phyloP scores from a whole-genome alignment of 768 basidiomycete species.

The Mycena galericulata region DNA sequence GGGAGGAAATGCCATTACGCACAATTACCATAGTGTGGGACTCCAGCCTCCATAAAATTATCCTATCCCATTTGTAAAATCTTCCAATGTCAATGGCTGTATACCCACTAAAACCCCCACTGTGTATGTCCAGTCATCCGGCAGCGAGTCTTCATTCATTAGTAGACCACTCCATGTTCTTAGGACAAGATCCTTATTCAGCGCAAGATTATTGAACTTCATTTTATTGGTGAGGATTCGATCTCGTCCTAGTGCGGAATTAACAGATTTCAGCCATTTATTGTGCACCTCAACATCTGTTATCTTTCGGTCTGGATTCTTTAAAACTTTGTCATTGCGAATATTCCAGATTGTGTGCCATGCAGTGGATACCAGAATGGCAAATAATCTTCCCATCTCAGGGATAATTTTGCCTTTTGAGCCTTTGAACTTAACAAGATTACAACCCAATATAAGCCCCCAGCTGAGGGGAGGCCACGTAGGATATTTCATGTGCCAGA shows the following conservation, averaged over 20 bases:
- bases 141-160: neutral
- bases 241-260: too few species aligned
- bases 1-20: neutral
- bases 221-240: too few species aligned
- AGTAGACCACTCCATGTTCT: neutral
- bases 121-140: neutral
- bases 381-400: neutral
- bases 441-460: neutral
- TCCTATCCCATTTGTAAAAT: too few species aligned
- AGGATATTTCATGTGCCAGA: constrained; percentile 7
- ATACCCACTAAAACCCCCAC: neutral
- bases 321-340: neutral
- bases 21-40: neutral
- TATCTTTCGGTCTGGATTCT: neutral
- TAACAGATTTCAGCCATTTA: too few species aligned
- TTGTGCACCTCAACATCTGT: neutral
- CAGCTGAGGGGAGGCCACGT: neutral
- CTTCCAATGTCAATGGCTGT: too few species aligned
- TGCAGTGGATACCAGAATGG: neutral
- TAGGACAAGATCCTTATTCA: too few species aligned
- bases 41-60: too few species aligned
- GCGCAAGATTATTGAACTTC: too few species aligned
- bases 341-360: constrained; percentile 12
- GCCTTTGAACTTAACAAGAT: neutral
- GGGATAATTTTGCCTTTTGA: constrained; percentile 4